phyloP scores from a whole-genome alignment of 2,329 filamentous ascomycete species.

The Talaromyces sp. region DNA sequence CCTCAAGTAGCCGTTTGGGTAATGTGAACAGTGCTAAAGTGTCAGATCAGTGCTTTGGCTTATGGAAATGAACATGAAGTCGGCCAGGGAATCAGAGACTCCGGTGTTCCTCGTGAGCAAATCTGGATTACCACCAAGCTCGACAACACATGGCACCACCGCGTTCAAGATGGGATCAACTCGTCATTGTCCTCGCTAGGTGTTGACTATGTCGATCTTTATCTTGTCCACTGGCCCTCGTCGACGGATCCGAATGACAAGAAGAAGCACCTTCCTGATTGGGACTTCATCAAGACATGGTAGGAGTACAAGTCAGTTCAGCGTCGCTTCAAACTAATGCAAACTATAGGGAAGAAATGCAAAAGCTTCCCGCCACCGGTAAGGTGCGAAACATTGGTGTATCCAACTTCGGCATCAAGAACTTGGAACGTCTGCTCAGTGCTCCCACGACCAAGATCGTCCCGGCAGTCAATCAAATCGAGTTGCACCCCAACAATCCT shows the following conservation, averaged over 20 bases:
- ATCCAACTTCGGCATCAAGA: slow-evolving; percentile 79
- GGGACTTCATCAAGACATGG: slow-evolving; percentile 81
- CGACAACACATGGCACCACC: slow-evolving; percentile 64
- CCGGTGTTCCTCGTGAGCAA: slow-evolving; percentile 64
- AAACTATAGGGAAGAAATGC: slow-evolving; percentile 49
- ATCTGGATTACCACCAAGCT: slow-evolving; percentile 70
- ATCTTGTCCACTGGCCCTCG: slow-evolving; percentile 67
- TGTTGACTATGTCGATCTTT: slow-evolving; percentile 69
- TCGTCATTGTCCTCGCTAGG: slow-evolving; percentile 64
- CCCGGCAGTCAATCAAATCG: slow-evolving; percentile 55
- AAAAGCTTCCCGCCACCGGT: slow-evolving; percentile 48
- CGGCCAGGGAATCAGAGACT: slow-evolving; percentile 64
- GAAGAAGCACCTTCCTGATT: slow-evolving; percentile 68
- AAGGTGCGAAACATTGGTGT: slow-evolving; percentile 80
- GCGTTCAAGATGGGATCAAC: slow-evolving; percentile 61
- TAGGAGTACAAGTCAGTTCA: slow-evolving; percentile 58
- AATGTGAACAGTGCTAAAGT: neutral
- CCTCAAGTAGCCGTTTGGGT: neutral
- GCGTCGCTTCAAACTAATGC: slow-evolving; percentile 25
- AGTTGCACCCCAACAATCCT: slow-evolving; percentile 66
- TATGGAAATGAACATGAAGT: slow-evolving; percentile 68
- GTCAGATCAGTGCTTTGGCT: slow-evolving; percentile 35
- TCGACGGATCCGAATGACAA: slow-evolving; percentile 53
- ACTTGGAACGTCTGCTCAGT: slow-evolving; percentile 73
- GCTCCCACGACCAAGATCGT: slow-evolving; percentile 58